Conservation (phyloP, 177 flowering plant species). For the Vitis hybrid region DNA sequence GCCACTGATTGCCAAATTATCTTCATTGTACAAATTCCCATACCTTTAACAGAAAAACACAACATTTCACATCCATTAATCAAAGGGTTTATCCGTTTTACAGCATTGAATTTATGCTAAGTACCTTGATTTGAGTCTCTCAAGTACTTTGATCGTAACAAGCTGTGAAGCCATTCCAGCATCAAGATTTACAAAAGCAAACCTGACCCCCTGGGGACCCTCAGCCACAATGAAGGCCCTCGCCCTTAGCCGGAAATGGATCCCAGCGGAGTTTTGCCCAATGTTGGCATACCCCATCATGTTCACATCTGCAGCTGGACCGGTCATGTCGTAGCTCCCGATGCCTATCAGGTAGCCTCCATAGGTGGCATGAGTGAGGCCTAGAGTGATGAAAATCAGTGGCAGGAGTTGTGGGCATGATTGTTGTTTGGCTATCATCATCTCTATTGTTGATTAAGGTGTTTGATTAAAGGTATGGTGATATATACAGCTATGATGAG, state of each 20-base stretch:
- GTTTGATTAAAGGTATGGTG: neutral
- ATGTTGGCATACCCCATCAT: slow-evolving; percentile 72
- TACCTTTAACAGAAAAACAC: slow-evolving; percentile 26
- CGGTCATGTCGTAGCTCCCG: slow-evolving; percentile 70
- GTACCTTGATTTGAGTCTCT: slow-evolving; percentile 50
- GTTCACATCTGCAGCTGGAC: slow-evolving; percentile 64
- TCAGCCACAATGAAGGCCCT: slow-evolving; percentile 54
- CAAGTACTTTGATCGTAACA: slow-evolving; percentile 58
- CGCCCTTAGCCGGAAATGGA: slow-evolving; percentile 61
- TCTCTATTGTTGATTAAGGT: neutral
- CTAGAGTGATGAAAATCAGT: neutral
- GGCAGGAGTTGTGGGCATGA: neutral
- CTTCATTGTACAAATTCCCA: slow-evolving; percentile 52
- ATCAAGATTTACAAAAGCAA: slow-evolving; percentile 67
- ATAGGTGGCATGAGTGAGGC: neutral
- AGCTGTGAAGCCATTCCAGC: slow-evolving; percentile 73
- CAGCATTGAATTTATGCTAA: no score
- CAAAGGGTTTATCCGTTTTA: no score
- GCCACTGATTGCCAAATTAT: slow-evolving; percentile 67
- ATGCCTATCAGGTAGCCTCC: slow-evolving; percentile 53
- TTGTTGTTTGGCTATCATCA: neutral
- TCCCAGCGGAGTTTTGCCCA: slow-evolving; percentile 42
- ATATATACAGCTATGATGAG: neutral
- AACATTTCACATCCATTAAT: neutral
- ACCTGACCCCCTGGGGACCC: slow-evolving; percentile 31